Conservation (phyloP, 148 eudicot species). For the Chenopodium suecicum region DNA sequence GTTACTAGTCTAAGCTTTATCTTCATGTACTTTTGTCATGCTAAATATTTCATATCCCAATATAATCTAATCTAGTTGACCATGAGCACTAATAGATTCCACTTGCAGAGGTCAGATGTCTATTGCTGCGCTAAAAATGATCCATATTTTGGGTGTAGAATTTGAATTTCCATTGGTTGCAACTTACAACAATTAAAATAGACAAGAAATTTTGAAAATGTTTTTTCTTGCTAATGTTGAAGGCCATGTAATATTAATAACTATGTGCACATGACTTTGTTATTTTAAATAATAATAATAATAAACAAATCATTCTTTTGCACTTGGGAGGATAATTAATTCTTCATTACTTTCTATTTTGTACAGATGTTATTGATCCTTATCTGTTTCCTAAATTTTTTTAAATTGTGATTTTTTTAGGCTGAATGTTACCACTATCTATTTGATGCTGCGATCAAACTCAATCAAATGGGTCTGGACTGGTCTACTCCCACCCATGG, state of each 20-base stretch:
- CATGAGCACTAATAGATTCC: constrained; percentile 4
- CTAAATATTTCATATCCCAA: not conserved
- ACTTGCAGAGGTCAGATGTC: not conserved
- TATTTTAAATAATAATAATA: no score
- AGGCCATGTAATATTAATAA: not conserved
- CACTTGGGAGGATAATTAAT: not conserved
- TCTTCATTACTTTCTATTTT: not conserved
- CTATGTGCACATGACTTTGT: constrained; percentile 1
- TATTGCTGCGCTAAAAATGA: not conserved
- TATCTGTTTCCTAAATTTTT: constrained; percentile 10
- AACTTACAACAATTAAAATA: no score
- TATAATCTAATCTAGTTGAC: not conserved
- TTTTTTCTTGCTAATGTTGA: not conserved
- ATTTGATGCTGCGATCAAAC: constrained; percentile 92
- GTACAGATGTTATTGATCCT: not conserved
- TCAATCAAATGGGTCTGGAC: constrained; percentile 79
- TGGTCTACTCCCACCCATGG: constrained; percentile 81
- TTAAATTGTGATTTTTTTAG: constrained; percentile 36
- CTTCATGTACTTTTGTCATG: not conserved
- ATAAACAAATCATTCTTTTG: no score
- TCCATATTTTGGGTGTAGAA: not conserved
- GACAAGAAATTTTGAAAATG: not conserved
- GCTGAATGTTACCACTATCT: constrained; percentile 95
- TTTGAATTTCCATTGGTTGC: not conserved
- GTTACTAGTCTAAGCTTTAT: not conserved